A percentile compares a stretch with the other conserved stretches of the same genome.
Evolutionary conservation across 805 yeast species (phyloP).

Genomic region (Hanseniaspora pseudoguilliermondii): DNA sequence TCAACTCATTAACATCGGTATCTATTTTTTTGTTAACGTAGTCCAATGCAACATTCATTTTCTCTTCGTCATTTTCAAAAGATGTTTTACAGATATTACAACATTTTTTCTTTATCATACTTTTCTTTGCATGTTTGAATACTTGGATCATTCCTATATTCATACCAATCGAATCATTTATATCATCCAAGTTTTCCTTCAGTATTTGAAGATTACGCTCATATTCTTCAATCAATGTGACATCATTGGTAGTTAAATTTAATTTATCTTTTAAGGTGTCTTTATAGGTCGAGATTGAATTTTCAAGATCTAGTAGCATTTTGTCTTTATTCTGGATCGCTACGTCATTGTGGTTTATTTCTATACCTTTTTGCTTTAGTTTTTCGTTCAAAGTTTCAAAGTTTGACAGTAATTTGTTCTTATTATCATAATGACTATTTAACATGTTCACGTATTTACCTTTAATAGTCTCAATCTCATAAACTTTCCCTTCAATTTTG

Average conservation of each 20-base stretch:
- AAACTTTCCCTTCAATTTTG: background rate
- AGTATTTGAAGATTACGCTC: slow-evolving; percentile 35
- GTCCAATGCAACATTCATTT: background rate
- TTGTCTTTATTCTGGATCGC: background rate
- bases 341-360: background rate
- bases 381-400: background rate
- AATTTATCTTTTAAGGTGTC: background rate
- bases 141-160: slow-evolving; percentile 56
- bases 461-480: background rate
- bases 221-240: background rate
- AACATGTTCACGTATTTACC: background rate
- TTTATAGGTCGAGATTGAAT: background rate
- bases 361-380: background rate
- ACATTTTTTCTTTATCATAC: slow-evolving; percentile 43
- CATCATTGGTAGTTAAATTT: background rate
- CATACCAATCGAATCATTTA: slow-evolving; percentile 55
- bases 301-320: background rate
- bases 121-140: slow-evolving; percentile 53
- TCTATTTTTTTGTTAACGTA: slow-evolving; percentile 11
- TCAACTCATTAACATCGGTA: slow-evolving; percentile 14
- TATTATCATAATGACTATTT: background rate
- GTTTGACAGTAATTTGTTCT: background rate
- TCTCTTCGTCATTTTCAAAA: slow-evolving; percentile 27
- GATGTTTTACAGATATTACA: slow-evolving; percentile 65
- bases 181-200: slow-evolving; percentile 24